Conservation (phyloP, 805 yeast species). For the Yamadazyma akitaensis region DNA sequence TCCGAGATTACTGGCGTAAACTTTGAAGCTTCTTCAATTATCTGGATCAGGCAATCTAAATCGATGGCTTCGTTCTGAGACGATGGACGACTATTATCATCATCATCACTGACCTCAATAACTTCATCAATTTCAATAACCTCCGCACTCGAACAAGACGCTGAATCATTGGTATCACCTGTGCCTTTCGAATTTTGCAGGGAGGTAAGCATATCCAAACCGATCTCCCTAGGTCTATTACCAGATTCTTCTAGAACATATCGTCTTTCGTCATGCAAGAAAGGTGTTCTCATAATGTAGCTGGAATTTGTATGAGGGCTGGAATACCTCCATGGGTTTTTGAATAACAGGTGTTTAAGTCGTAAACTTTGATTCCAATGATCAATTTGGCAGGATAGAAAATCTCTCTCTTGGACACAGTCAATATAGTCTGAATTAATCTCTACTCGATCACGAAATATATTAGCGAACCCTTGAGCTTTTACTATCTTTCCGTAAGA, state of each 20-base stretch:
- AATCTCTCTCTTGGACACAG: background rate
- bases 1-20: conserved; percentile 17
- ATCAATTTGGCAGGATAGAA: background rate
- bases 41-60: background rate
- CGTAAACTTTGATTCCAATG: background rate
- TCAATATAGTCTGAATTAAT: conserved; percentile 11
- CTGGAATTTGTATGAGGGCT: background rate
- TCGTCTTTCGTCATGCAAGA: conserved; percentile 3
- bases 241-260: background rate
- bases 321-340: background rate
- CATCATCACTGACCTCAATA: conserved; percentile 1
- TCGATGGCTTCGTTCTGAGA: background rate
- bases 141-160: background rate
- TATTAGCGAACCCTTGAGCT: conserved; percentile 18
- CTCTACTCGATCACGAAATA: conserved; percentile 8
- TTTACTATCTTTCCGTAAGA: conserved; percentile 26
- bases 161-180: background rate
- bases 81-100: background rate
- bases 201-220: background rate
- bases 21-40: background rate
- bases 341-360: background rate
- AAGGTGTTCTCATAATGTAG: conserved; percentile 4
- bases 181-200: background rate
- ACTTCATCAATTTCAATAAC: background rate
- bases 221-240: background rate